These are phyloP conservation scores for Podila epicladia DNA, from an alignment of 192 early-diverging fungal species.

Conservation along the genomic window DNA sequence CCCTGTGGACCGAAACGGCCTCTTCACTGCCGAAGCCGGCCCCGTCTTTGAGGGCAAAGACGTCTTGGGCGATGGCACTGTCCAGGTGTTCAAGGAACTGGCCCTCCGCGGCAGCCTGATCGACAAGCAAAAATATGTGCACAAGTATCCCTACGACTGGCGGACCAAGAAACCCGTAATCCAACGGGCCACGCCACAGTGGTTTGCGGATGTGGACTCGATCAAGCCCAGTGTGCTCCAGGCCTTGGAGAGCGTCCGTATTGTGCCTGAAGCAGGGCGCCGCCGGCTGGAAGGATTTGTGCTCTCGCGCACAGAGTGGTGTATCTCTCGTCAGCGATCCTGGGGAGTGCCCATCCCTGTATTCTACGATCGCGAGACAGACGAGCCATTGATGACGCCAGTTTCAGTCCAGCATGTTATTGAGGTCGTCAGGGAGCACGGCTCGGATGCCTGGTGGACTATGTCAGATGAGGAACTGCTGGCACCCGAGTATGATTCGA, in stretches of 20 bases:
- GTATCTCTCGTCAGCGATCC: constrained; percentile 82
- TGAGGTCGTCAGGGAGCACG: constrained; percentile 61
- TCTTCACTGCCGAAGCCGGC: constrained; percentile 72
- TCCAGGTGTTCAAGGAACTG: constrained; percentile 64
- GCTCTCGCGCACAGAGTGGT: constrained; percentile 79
- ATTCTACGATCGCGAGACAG: constrained; percentile 68
- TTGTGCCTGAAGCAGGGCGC: constrained; percentile 64
- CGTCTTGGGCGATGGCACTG: constrained; percentile 66
- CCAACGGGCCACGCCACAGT: constrained; percentile 80
- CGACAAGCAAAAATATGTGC: constrained; percentile 60
- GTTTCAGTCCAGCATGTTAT: constrained; percentile 74
- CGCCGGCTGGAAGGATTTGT: constrained; percentile 72
- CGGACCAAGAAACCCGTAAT: constrained; percentile 84
- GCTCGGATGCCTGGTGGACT: constrained; percentile 79
- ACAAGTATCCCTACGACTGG: constrained; percentile 90
- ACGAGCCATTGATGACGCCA: constrained; percentile 69
- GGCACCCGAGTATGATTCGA: constrained; percentile 67
- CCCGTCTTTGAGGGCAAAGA: constrained; percentile 65
- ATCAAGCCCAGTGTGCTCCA: constrained; percentile 60
- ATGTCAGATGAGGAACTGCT: constrained; percentile 65
- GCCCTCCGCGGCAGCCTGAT: constrained; percentile 49
- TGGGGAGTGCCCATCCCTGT: constrained; percentile 89
- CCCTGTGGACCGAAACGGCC: constrained; percentile 74
- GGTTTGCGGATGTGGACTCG: constrained; percentile 78
- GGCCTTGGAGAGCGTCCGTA: constrained; percentile 65